Percentiles rank a stretch among this genome's conserved stretches.
Evolutionary conservation across 2,329 filamentous ascomycete genomes (phyloP).

Genomic region (Cladophialophora immunda): DNA sequence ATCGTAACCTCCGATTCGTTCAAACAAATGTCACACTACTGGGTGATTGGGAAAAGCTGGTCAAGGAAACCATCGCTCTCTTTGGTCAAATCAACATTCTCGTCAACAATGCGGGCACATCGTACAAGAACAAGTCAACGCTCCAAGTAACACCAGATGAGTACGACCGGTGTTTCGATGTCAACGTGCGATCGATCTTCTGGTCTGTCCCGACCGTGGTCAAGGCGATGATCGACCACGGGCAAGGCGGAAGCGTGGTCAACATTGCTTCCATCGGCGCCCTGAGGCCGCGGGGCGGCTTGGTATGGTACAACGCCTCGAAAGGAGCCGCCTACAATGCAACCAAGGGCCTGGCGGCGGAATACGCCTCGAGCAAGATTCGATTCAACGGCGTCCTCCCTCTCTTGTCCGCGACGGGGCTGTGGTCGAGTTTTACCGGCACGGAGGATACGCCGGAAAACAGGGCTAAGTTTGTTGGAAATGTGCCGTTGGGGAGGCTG

Average conservation of each 20-base stretch:
- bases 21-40: slow-evolving; percentile 22
- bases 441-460: slow-evolving; percentile 55
- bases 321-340: slow-evolving; percentile 72
- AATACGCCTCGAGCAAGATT: slow-evolving; percentile 76
- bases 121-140: slow-evolving; percentile 53
- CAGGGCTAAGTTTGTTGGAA: slow-evolving; percentile 51
- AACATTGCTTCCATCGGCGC: slow-evolving; percentile 23
- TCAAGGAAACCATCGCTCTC: slow-evolving; percentile 12
- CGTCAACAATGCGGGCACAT: slow-evolving; percentile 44
- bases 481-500: slow-evolving; percentile 53
- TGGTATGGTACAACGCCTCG: slow-evolving; percentile 60
- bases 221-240: slow-evolving; percentile 47
- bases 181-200: slow-evolving; percentile 54
- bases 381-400: slow-evolving; percentile 76
- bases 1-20: slow-evolving; percentile 13
- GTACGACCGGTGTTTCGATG: slow-evolving; percentile 53
- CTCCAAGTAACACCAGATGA: slow-evolving; percentile 49
- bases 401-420: slow-evolving; percentile 70
- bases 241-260: slow-evolving; percentile 49
- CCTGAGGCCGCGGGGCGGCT: slow-evolving; percentile 21
- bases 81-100: slow-evolving; percentile 23
- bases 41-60: slow-evolving; percentile 8
- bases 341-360: slow-evolving; percentile 73
- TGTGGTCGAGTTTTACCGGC: slow-evolving; percentile 55
- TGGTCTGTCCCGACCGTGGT: slow-evolving; percentile 46